These are phyloP conservation scores for Aquilaria yunnanensis DNA, from an alignment of 345 rosid species.

Conservation along the genomic window DNA sequence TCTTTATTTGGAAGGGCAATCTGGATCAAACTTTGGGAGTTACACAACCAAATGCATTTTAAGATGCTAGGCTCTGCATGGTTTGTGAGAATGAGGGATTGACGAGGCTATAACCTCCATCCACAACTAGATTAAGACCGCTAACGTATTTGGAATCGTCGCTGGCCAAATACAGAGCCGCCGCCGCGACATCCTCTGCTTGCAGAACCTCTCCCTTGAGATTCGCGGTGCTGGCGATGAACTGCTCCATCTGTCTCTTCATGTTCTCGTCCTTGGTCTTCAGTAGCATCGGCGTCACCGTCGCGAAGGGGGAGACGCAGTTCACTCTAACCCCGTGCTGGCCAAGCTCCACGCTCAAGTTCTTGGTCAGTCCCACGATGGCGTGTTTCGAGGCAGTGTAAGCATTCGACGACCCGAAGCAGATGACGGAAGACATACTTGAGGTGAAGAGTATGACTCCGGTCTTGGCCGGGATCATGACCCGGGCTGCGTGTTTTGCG, in stretches of 20 bases:
- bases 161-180: slow-evolving; percentile 10
- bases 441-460: slow-evolving; percentile 12
- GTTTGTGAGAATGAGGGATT: slow-evolving; percentile 8
- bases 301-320: slow-evolving; percentile 3
- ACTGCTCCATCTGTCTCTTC: slow-evolving; percentile 1
- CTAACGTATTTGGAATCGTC: slow-evolving; percentile 20
- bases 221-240: background rate
- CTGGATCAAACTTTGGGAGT: no score
- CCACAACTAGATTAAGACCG: slow-evolving; percentile 12
- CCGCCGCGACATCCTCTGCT: slow-evolving; percentile 4
- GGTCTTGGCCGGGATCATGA: slow-evolving; percentile 6
- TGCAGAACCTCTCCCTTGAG: slow-evolving; percentile 5
- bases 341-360: slow-evolving; percentile 18
- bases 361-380: slow-evolving; percentile 14
- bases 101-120: slow-evolving; percentile 11
- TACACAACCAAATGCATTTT: no score
- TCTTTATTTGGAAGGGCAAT: no score
- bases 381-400: slow-evolving; percentile 17
- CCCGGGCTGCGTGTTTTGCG: slow-evolving; percentile 15
- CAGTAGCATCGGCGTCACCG: slow-evolving; percentile 7
- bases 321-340: slow-evolving; percentile 19
- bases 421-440: background rate
- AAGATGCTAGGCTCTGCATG: background rate
- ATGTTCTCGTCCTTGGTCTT: background rate
- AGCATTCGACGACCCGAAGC: background rate